Percentiles rank a stretch among this genome's conserved stretches.
phyloP scores from a whole-genome alignment of 139 green algal species.

The Ulvella scutata region DNA sequence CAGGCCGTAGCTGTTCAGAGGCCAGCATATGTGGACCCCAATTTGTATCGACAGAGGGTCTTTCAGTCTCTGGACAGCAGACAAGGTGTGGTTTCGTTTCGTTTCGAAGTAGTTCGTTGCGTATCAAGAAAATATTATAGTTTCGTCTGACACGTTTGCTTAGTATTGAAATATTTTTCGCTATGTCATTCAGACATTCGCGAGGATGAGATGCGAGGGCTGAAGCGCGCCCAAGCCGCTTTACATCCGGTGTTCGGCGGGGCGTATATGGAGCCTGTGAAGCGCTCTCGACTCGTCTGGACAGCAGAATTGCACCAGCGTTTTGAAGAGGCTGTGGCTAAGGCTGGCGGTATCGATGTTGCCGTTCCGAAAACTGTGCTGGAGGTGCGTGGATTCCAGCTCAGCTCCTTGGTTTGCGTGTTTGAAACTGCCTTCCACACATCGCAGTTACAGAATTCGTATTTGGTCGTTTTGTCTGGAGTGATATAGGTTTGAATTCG shows the following conservation, averaged over 20 bases:
- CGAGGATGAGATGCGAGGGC: neutral
- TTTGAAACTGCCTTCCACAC: neutral
- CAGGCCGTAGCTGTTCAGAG: neutral
- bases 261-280: slow-evolving; percentile 21
- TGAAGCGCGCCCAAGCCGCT: no score
- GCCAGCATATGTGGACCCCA: neutral
- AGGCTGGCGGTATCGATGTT: slow-evolving; percentile 45
- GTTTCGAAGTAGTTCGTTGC: no score
- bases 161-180: neutral
- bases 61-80: no score
- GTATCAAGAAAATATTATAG: no score
- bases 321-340: slow-evolving; percentile 67
- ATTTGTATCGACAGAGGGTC: no score
- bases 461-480: neutral
- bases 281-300: slow-evolving; percentile 73
- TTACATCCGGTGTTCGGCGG: neutral
- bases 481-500: neutral
- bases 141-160: no score
- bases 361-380: slow-evolving; percentile 88
- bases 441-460: neutral
- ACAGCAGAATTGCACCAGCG: slow-evolving; percentile 72
- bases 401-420: neutral
- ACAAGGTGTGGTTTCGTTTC: no score
- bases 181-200: neutral
- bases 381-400: slow-evolving; percentile 21